Evolutionary conservation across 768 basidiomycete genomes (phyloP), one percentile per base, ranked within the genome.

Genomic region (Tricholoma terreum): DNA sequence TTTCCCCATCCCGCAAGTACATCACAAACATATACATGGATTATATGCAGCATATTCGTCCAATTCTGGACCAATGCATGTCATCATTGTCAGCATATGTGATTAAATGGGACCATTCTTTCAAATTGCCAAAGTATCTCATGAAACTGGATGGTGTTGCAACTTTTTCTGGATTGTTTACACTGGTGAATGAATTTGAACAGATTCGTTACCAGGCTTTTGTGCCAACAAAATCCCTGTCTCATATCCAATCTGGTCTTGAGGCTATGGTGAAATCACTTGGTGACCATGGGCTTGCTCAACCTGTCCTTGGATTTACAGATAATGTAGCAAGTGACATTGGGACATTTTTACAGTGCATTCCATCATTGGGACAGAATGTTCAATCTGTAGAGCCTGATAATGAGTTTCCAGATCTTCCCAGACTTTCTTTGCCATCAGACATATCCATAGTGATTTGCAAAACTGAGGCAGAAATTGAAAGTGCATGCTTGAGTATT

Each of bases 151-250:
- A 58, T 50, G 60, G 60, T 12, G 50, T 38, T 12, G n/a, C 14
- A 17, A 48, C 43, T 14, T 61, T 61, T 54, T 17, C 50, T 15
- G 58, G 31, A 4, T 30, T 64, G 15, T 64, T 62, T 33, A 64
- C 63, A 11, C 12, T 62, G 5, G 27, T 59, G 3, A 64, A 64
- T 61, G 61, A 62, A 22, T 57, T 34, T 51, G 61, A 64, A n/a
- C 61, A 61, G 43, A 60, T 64, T 17, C 55, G n/a, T n/a, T n/a
- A n/a, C n/a, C n/a, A n/a, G n/a, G n/a, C n/a, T n/a, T n/a, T n/a
- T n/a, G n/a, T n/a, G 15, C 63, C 63, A 17, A 64, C 63, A 3
- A 62, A 62, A 36, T 21, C 52, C n/a, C 56, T 61, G 22, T 30
- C 50, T n/a, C 63, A 64, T 38, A 33, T 64, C 15, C 27, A 17